Evolutionary conservation across 805 yeast species (phyloP), one percentile per base, ranked within the genome.

Genomic region (Zygotorulaspora florentina): DNA sequence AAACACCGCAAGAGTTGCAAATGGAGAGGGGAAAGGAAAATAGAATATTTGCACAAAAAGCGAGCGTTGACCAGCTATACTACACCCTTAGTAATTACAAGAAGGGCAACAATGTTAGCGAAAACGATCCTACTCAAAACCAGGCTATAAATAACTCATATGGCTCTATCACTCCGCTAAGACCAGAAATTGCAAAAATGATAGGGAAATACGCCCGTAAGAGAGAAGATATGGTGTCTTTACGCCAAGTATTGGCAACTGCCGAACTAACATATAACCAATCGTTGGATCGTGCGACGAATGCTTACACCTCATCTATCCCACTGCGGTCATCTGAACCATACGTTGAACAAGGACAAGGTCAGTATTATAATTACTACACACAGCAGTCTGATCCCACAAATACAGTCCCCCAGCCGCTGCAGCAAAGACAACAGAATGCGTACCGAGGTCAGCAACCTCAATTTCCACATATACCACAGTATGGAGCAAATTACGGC

Each of bases 131-230:
- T 16, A 70, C 75, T 0, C 76, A 74, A 38, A 68, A 80, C 52
- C 86, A 81, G 40, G 89, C 87, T 45, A 73, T 91, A 18, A 89
- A 88, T 49, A 70, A 72, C 28, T 68, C 87, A 48, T 86, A 90
- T 62, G 87, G 88, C 42, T 75, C 80, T 11, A 73, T 89, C 1
- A 76, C 85, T 13, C 80, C 89, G 3, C 69, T 87, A 40, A 80
- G 95, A 52, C 87, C 89, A 0, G 77, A 80, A 50, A 71, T 93
- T 49, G 87, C 87, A 12, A 79, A 79, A 57, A 68, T 82, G 56
- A 79, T 93, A 51, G 96, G 87, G 46, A 80, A 86, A 63, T 85
- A 87, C 64, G 76, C 87, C 30, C 75, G 78, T 37, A 78, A 87
- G 57, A 80, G 85, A 60, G 86, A 89, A 55, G 97, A 91, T 51